Evolutionary conservation across 2,329 filamentous ascomycete genomes (phyloP).

Genomic region (Beauveria caledonica): DNA sequence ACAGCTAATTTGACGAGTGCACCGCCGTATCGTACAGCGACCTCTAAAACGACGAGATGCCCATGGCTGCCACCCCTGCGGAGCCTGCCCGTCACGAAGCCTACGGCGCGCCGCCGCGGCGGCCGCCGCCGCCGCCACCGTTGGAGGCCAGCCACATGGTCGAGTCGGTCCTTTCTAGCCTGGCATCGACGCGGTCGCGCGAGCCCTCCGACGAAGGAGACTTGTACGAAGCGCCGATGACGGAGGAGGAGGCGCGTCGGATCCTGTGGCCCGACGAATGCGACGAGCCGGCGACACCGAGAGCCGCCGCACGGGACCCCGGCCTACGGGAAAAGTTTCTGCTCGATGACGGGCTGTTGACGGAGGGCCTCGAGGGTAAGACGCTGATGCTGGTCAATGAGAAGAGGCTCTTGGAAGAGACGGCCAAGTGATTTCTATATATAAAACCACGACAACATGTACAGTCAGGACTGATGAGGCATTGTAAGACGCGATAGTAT

Average conservation of each 20-base stretch:
- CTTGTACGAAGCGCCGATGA: conserved; percentile 26
- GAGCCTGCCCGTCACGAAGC: background rate
- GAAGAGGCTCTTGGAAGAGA: conserved; percentile 27
- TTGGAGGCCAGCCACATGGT: background rate
- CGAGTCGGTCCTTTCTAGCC: background rate
- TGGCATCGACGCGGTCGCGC: background rate
- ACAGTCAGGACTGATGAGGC: background rate
- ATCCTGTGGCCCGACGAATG: conserved; percentile 31
- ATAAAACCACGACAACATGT: background rate
- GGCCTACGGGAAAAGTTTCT: conserved; percentile 33
- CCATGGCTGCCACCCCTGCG: background rate
- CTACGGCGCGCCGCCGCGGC: background rate
- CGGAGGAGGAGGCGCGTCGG: conserved; percentile 30
- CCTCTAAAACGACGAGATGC: conserved; percentile 14
- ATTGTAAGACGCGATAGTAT: background rate
- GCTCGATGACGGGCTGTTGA: conserved; percentile 25
- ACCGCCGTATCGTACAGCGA: conserved; percentile 16
- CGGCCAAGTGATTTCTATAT: background rate
- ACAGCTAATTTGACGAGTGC: conserved; percentile 20
- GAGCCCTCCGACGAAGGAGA: conserved; percentile 12
- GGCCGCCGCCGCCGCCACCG: background rate
- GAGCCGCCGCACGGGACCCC: background rate
- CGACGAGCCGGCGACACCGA: conserved; percentile 14
- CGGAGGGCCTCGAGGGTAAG: conserved; percentile 29
- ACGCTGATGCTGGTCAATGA: conserved; percentile 26